Evolutionary conservation across 345 rosid species (phyloP), one percentile per base, ranked within the genome.

Genomic region (Citropsis articulata): DNA sequence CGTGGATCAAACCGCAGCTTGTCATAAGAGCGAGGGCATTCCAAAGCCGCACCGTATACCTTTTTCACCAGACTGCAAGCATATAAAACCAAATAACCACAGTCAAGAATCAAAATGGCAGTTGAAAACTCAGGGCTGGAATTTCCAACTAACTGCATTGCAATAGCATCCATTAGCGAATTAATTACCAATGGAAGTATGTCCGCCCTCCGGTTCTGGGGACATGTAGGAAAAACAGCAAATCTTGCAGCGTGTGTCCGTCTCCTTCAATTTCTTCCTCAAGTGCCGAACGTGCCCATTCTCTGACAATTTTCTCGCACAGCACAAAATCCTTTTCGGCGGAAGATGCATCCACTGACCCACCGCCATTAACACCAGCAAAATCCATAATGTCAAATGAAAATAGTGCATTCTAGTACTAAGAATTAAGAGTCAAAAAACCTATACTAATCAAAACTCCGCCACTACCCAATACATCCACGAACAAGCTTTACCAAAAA

Each of bases 151-250:
- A 8, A 75, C 38, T 16, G n/a, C 64, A 24, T 62, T 75, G 79
- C 22, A 57, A 24, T 62, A 77, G 79, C 22, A 48, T n/a, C 50
- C 36, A 56, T 22, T 45, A 30, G 50, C 0, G 1, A 45, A 12
- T 48, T 45, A 78, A 65, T 78, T 87, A 94, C 99, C 99, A 96
- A 79, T 94, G 94, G 71, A 91, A 94, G 78, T 94, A 96, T 5
- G 98, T 87, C 30, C 99, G 91, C 50, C 99, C 99, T 79, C 99
- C 99, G 9, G 99, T 96, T 80, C 99, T 86, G 19, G 98, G 99
- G 76, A 96, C 86, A 82, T 96, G 99, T 61, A 96, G 93, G 86
- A 96, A 96, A 81, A 94, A 94, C 71, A 96, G 84, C 81, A 96
- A 81, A 81, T 92, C 99, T 62, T 77, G 86, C 57, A 96, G 90